Evolutionary conservation across 441 rosid species (phyloP), one percentile per base, ranked within the genome.

Genomic region (Pelargonium cotyledonis): DNA sequence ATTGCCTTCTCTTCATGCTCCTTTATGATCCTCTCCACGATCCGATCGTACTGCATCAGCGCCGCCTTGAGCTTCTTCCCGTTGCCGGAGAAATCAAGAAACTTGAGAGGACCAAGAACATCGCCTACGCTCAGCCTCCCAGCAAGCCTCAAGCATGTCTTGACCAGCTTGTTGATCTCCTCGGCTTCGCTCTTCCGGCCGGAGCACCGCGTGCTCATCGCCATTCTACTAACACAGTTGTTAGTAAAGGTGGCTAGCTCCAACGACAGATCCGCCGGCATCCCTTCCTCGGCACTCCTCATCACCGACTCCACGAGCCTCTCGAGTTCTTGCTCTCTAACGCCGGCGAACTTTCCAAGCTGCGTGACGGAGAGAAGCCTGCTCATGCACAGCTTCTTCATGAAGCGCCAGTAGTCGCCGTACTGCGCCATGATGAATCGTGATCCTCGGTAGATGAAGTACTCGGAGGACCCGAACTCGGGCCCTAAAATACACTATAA

Each of bases 81-180:
- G 31, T 82, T 83, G 26, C 90, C 90, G 44, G 83, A 82, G 47
- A 85, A 66, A 67, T 89, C 90, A 0, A 84, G 65, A 65, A 75
- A 78, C 63, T 72, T 72, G 23, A 89, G 66, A 1, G 91, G 84
- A 19, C 95, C 88, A 67, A 81, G 69, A 0, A 86, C 76, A 63
- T 85, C 85, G 57, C 79, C 75, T 5, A 79, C 41, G 7, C 84
- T 78, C 0, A 85, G 79, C 83, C 76, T 84, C 49, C 80, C 80
- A 2, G 81, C 83, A 2, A 72, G 75, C 9, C 69, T 68, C 80
- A 86, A 72, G 19, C 83, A 79, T 7, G 78, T 72, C 1, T 69
- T 68, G 0, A 85, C 79, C 4, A 79, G 65, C 64, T 76, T 69
- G 71, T 83, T 72, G 58, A 86, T 84, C 70, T 84, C 84, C 1